phyloP scores from a whole-genome alignment of 768 basidiomycete species.

The Strobilomyces dryophilus region DNA sequence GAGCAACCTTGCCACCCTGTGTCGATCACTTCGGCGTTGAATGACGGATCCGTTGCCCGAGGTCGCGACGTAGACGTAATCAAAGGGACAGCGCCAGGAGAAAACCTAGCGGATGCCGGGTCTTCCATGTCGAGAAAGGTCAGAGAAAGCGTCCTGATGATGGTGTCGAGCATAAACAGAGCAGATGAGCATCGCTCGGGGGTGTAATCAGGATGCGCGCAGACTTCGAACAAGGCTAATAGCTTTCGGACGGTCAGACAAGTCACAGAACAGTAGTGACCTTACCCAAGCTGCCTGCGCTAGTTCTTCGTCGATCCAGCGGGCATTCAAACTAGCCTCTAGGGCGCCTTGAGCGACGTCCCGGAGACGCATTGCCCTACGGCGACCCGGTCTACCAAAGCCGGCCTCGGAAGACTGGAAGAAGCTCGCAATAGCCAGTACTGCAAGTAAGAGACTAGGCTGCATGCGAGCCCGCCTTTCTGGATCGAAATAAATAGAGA shows the following conservation, averaged over 20 bases:
- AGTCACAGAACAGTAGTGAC: neutral
- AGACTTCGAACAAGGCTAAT: slow-evolving; percentile 68
- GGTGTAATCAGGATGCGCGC: slow-evolving; percentile 60
- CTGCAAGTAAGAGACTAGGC: slow-evolving; percentile 59
- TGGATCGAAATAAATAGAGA: slow-evolving; percentile 56
- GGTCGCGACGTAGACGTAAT: slow-evolving; percentile 25
- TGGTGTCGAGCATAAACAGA: slow-evolving; percentile 59
- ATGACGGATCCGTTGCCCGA: slow-evolving; percentile 1
- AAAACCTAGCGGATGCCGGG: slow-evolving; percentile 46
- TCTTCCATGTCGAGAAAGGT: slow-evolving; percentile 58
- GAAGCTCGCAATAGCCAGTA: slow-evolving; percentile 63
- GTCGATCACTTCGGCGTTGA: neutral
- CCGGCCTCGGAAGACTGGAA: slow-evolving; percentile 67
- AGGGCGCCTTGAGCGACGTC: slow-evolving; percentile 68
- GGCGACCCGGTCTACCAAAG: slow-evolving; percentile 45
- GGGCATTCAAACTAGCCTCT: slow-evolving; percentile 65
- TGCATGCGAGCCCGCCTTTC: slow-evolving; percentile 52
- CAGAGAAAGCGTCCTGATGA: slow-evolving; percentile 59
- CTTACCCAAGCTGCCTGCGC: slow-evolving; percentile 76
- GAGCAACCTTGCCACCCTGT: slow-evolving; percentile 35
- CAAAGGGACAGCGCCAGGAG: slow-evolving; percentile 46
- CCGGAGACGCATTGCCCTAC: slow-evolving; percentile 54
- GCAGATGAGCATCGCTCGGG: slow-evolving; percentile 51
- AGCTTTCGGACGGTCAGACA: slow-evolving; percentile 39
- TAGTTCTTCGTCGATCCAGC: slow-evolving; percentile 70